A percentile compares a stretch with the other conserved stretches of the same genome.
phyloP scores from a whole-genome alignment of 345 rosid genomes.

The Psidium guajava region DNA sequence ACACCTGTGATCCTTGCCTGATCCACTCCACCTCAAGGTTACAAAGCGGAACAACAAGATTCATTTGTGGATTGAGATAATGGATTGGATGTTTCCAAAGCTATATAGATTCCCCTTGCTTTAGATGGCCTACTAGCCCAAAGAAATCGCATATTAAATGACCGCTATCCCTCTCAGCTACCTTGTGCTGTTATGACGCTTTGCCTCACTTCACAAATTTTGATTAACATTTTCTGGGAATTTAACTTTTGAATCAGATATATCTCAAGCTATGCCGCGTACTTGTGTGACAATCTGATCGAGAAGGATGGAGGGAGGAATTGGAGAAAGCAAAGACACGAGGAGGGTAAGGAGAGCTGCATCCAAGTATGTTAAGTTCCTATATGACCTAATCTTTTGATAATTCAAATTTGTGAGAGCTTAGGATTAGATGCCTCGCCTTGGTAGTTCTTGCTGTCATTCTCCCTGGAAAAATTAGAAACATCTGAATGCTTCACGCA shows the following conservation, averaged over 20 bases:
- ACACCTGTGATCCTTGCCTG: not conserved
- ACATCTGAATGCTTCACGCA: not conserved
- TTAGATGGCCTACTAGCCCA: not conserved
- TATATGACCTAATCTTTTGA: not conserved
- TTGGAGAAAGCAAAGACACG: not conserved
- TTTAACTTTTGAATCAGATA: not conserved
- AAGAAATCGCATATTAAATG: no score
- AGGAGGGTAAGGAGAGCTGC: not conserved
- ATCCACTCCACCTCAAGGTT: not conserved
- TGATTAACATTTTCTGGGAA: not conserved
- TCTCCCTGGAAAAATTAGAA: not conserved
- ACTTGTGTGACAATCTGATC: not conserved
- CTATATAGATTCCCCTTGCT: not conserved
- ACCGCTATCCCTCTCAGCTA: no score
- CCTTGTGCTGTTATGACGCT: no score
- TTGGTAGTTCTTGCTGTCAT: not conserved
- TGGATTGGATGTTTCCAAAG: not conserved
- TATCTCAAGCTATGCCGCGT: not conserved
- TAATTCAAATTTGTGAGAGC: not conserved
- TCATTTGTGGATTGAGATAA: not conserved
- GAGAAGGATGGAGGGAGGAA: not conserved
- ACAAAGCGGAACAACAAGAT: not conserved
- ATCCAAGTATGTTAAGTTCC: not conserved
- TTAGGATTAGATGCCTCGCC: not conserved
- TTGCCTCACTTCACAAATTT: not conserved